Evolutionary conservation across 148 eudicot species (phyloP).

Genomic region (Fagopyrum homotropicum): DNA sequence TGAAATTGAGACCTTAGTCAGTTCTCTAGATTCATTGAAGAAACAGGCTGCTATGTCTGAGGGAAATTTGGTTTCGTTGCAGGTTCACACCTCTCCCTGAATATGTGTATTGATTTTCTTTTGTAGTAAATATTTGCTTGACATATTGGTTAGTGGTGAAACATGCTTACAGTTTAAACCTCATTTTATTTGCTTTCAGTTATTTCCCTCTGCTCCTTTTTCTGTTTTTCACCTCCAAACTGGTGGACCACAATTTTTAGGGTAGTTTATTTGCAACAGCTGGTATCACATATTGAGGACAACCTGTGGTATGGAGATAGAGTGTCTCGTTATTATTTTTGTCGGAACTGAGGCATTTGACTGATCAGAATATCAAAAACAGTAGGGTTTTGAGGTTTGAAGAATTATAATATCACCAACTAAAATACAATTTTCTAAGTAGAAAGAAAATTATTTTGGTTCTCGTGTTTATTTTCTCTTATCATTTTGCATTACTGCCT

Average conservation of each 20-base stretch:
- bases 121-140: background rate
- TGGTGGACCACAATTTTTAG: background rate
- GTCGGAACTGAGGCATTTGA: background rate
- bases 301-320: background rate
- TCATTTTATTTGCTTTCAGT: background rate
- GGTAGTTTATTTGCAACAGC: background rate
- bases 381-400: background rate
- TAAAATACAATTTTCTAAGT: background rate
- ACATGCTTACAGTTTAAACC: background rate
- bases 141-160: background rate
- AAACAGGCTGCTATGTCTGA: constrained; percentile 93
- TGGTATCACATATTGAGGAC: background rate
- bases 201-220: background rate
- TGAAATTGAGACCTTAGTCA: constrained; percentile 85
- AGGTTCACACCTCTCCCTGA: constrained; percentile 34
- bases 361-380: background rate
- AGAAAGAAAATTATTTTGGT: background rate
- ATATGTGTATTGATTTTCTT: background rate
- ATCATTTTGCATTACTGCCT: constrained; percentile 12
- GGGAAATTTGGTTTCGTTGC: constrained; percentile 92
- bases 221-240: background rate
- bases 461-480: constrained; percentile 4
- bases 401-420: background rate
- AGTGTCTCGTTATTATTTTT: background rate
- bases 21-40: constrained; percentile 76